Conservation (phyloP, 163 green algal species). For the Scenedesmus sp. region DNA sequence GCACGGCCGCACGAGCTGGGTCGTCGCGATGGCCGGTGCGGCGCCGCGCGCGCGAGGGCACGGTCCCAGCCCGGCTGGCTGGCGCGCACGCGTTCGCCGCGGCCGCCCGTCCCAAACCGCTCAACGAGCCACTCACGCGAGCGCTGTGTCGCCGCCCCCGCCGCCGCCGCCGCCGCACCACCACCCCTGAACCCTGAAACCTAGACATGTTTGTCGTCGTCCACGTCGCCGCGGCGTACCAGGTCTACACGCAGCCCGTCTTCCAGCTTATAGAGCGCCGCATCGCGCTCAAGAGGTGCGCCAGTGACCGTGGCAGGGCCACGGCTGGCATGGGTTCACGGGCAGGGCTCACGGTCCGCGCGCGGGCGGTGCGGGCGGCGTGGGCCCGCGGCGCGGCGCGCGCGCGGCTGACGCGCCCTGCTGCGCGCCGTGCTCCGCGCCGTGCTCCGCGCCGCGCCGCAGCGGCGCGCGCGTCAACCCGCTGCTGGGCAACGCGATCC, state of each 20-base stretch:
- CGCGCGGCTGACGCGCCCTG: background rate
- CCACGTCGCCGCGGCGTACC: slow-evolving; percentile 25
- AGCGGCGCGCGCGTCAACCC: no score
- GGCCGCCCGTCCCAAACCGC: background rate
- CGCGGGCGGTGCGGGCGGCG: background rate
- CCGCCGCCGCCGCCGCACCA: no score
- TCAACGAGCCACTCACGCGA: background rate
- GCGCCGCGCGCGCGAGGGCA: background rate
- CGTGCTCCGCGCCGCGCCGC: no score
- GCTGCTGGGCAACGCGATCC: no score
- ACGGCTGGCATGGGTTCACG: slow-evolving; percentile 5
- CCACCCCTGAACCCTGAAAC: no score
- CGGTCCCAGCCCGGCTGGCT: background rate
- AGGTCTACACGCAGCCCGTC: slow-evolving; percentile 28
- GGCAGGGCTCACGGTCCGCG: background rate
- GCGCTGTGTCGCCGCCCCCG: background rate
- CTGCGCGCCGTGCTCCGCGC: background rate
- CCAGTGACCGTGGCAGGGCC: background rate
- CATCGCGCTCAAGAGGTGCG: background rate
- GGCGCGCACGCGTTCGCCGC: background rate
- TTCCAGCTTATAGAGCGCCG: slow-evolving; percentile 6
- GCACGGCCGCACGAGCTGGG: slow-evolving; percentile 16
- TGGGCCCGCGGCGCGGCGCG: slow-evolving; percentile 41
- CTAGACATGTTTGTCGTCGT: slow-evolving; percentile 45
- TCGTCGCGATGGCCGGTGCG: slow-evolving; percentile 29